Evolutionary conservation across 352 stramenopile species (phyloP).

Genomic region (Phytophthora palmivora): DNA sequence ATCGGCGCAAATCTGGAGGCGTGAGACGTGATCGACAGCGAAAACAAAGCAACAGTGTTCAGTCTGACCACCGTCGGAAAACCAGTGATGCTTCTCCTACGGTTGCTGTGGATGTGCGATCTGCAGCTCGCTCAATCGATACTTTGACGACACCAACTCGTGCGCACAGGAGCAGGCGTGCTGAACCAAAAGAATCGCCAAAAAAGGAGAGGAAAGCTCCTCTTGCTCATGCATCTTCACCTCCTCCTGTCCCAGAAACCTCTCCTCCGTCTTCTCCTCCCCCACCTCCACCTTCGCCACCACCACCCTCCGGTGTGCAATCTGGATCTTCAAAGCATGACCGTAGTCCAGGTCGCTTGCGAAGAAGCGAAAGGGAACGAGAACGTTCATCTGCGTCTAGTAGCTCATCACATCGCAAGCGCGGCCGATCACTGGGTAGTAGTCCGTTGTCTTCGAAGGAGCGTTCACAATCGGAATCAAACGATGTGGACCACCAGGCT

Average conservation of each 20-base stretch:
- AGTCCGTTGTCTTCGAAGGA: constrained; percentile 19
- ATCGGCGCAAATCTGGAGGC: constrained; percentile 25
- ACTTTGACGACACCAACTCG: constrained; percentile 15
- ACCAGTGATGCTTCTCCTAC: constrained; percentile 23
- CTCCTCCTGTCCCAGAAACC: constrained; percentile 21
- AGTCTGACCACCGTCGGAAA: constrained; percentile 13
- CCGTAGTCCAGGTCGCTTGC: constrained; percentile 4
- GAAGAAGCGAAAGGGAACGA: constrained; percentile 22
- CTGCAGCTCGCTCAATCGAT: constrained; percentile 25
- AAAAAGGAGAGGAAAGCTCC: constrained; percentile 33
- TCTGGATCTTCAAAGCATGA: constrained; percentile 22
- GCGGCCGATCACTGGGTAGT: constrained; percentile 23
- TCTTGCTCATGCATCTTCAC: constrained; percentile 12
- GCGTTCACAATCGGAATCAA: constrained; percentile 11
- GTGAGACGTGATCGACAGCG: constrained; percentile 31
- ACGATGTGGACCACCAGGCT: constrained; percentile 13
- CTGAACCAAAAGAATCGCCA: constrained; percentile 11
- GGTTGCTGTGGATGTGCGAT: constrained; percentile 25
- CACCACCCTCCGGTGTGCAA: constrained; percentile 25
- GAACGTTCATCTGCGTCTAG: constrained; percentile 19
- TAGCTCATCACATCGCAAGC: constrained; percentile 34
- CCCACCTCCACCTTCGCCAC: constrained; percentile 31
- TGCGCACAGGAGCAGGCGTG: constrained; percentile 25
- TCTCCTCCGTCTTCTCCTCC: constrained; percentile 35
- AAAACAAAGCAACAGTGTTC: constrained; percentile 21